Evolutionary conservation across 148 eudicot genomes (phyloP).

Genomic region (Fagopyrum homotropicum): DNA sequence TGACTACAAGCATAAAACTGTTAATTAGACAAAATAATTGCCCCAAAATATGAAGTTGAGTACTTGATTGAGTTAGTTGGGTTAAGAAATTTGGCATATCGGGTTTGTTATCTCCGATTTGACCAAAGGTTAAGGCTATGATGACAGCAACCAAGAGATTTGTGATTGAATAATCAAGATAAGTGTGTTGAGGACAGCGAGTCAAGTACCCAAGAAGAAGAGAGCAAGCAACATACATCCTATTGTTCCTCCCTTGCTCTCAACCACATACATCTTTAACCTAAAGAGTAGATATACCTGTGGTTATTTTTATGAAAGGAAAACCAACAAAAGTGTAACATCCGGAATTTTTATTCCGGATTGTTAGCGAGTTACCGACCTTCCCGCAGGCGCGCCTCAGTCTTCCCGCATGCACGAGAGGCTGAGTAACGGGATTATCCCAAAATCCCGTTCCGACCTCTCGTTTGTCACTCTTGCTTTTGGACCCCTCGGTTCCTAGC

Average conservation of each 20-base stretch:
- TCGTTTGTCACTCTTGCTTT: no score
- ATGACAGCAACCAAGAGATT: conserved; percentile 73
- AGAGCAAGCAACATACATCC: conserved; percentile 53
- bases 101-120: conserved; percentile 47
- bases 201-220: conserved; percentile 82
- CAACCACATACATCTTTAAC: conserved; percentile 43
- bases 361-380: no score
- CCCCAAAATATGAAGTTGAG: neutral
- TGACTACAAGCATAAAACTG: neutral
- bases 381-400: no score
- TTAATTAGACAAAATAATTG: neutral
- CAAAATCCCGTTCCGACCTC: no score
- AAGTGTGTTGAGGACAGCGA: conserved; percentile 93
- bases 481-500: no score
- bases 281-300: neutral
- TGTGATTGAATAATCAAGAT: conserved; percentile 80
- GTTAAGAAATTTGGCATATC: conserved; percentile 58
- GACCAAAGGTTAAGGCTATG: conserved; percentile 82
- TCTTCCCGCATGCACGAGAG: no score
- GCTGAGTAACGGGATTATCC: no score
- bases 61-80: conserved; percentile 76
- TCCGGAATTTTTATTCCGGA: no score
- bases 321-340: no score
- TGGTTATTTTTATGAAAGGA: no score
- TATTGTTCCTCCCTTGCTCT: conserved; percentile 65